Base-by-base conservation (phyloP, 1,284 basidiomycete genomes). In the Sporisorium reilianum region DNA sequence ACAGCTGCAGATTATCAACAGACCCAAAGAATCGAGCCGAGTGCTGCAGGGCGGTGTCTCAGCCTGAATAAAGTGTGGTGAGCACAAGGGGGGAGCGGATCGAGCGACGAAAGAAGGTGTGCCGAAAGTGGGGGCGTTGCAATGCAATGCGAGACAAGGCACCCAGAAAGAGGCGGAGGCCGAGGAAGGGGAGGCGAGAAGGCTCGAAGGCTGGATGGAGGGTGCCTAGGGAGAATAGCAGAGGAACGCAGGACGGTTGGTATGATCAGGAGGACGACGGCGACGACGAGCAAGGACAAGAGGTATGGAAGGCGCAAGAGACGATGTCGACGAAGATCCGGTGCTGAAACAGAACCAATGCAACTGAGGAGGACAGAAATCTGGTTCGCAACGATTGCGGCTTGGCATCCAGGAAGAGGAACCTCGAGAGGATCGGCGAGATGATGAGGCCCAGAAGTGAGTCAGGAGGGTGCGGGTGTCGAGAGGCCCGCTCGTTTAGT, bases 391-490 rank as follows among this genome's bases (percentile, higher is more conserved):
- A n/a, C n/a, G n/a, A n/a, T n/a, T n/a, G n/a, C n/a, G n/a, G n/a
- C n/a, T n/a, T n/a, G n/a, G n/a, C n/a, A n/a, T 46, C 26, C 26
- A 46, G 45, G n/a, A 28, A 28, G 45, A 18, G 14, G 16, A 10
- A 28, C 9, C n/a, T n/a, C 45, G 18, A 22, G 45, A n/a, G 45
- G 26, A 46, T 28, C 26, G 28, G 45, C 45, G 45, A 18, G 26
- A 28, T 28, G 45, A 46, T 46, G 44, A 46, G 18, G 45, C 26
- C 26, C 45, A 46, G 26, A 46, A 46, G 45, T 28, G 45, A 45
- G 44, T 4, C 23, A 25, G n/a, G 42, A 25, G 25, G 36, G n/a
- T 11, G 23, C 23, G 25, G 22, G 45, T 28, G 42, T 5, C 4
- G 4, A 44, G 42, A 22, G 45, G 25, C 14, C 45, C 9, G 45